Percentiles rank a stretch among this genome's conserved stretches.
Evolutionary conservation across 2,329 filamentous ascomycete genomes (phyloP).

Genomic region (Metarhizium robertsii): DNA sequence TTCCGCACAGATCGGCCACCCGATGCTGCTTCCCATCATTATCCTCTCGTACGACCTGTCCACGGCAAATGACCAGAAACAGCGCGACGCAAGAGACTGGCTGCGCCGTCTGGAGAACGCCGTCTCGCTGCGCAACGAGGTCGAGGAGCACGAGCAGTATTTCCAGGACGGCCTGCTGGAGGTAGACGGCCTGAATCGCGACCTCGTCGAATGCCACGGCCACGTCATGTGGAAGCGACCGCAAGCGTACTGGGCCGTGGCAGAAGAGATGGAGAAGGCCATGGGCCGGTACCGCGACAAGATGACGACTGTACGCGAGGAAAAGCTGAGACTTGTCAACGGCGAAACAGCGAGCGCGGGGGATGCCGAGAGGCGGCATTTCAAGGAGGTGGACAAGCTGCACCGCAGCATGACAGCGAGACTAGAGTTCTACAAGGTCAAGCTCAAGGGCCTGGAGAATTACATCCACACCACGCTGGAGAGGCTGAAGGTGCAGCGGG

Average conservation of each 20-base stretch:
- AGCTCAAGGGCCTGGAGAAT: constrained; percentile 52
- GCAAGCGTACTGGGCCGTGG: constrained; percentile 48
- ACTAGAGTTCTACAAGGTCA: constrained; percentile 51
- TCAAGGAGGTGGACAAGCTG: constrained; percentile 29
- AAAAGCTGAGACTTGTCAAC: neutral
- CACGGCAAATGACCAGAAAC: constrained; percentile 47
- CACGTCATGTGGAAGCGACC: constrained; percentile 55
- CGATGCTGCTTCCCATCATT: constrained; percentile 48
- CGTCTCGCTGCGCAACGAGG: constrained; percentile 50
- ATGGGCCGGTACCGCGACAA: constrained; percentile 33
- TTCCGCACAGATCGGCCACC: constrained; percentile 42
- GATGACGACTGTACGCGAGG: constrained; percentile 11
- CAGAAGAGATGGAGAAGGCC: constrained; percentile 36
- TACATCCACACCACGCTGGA: constrained; percentile 55
- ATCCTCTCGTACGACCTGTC: constrained; percentile 50
- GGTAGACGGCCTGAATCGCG: constrained; percentile 50
- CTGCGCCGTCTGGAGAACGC: constrained; percentile 51
- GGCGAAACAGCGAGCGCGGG: constrained; percentile 9
- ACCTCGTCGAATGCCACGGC: constrained; percentile 54
- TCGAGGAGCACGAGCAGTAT: constrained; percentile 45
- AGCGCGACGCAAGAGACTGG: constrained; percentile 55
- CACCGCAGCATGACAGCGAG: constrained; percentile 44
- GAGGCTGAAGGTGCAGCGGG: constrained; percentile 50
- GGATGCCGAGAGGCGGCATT: constrained; percentile 18
- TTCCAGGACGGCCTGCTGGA: constrained; percentile 43